These are phyloP conservation scores for Brasenia schreberi DNA, from an alignment of 164 flowering plant genomes.

Conservation along the genomic window DNA sequence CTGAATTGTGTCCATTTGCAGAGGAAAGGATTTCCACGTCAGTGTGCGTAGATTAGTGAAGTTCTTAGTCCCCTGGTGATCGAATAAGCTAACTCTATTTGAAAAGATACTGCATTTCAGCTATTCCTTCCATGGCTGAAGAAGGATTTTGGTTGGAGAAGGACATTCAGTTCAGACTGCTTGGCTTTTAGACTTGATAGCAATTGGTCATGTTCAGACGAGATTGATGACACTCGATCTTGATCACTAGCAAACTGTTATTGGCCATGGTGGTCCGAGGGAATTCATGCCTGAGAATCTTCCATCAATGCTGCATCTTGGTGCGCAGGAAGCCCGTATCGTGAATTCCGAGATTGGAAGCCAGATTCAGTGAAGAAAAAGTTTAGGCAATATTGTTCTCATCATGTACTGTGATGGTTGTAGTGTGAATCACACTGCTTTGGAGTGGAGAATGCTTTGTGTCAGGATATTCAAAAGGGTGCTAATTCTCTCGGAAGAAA, in stretches of 20 bases:
- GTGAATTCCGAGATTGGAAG: conserved; percentile 89
- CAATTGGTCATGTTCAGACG: conserved; percentile 94
- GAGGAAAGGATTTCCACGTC: conserved; percentile 98
- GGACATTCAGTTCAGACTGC: conserved; percentile 90
- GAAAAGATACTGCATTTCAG: conserved; percentile 85
- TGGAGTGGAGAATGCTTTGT: conserved; percentile 98
- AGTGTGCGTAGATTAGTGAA: conserved; percentile 80
- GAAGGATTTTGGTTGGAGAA: conserved; percentile 93
- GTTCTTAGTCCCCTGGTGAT: conserved; percentile 77
- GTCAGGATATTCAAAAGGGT: conserved; percentile 94
- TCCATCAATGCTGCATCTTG: conserved; percentile 95
- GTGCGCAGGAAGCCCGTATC: conserved; percentile 82
- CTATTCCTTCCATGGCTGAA: conserved; percentile 63
- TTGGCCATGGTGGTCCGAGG: conserved; percentile 88
- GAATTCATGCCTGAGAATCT: conserved; percentile 81
- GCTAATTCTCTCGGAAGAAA: conserved; percentile 58
- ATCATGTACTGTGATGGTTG: conserved; percentile 73
- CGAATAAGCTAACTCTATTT: conserved; percentile 60
- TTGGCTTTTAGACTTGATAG: conserved; percentile 94
- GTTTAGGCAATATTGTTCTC: conserved; percentile 85
- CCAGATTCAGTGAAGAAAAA: conserved; percentile 84
- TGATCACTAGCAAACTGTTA: conserved; percentile 58
- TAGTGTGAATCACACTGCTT: conserved; percentile 52
- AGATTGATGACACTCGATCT: conserved; percentile 78
- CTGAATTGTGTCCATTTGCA: conserved; percentile 78